A percentile compares a stretch with the other conserved stretches of the same genome.
Evolutionary conservation across 768 basidiomycete genomes (phyloP).

Genomic region (Psilocybe tampanensis): DNA sequence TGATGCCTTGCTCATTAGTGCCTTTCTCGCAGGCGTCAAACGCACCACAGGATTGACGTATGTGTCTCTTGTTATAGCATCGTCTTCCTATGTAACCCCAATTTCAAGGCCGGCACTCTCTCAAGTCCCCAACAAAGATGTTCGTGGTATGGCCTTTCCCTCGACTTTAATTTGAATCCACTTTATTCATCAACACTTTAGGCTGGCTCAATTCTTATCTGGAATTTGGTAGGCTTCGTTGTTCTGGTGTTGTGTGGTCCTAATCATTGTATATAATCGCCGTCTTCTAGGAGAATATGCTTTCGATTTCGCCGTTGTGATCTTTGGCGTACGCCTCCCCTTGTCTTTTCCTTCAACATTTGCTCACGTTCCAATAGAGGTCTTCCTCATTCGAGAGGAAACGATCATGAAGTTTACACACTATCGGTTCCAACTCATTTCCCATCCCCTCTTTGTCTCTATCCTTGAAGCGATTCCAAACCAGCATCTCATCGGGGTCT

Average conservation of each 20-base stretch:
- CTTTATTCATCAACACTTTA: constrained; percentile 27
- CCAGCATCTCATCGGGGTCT: not conserved
- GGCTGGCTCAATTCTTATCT: constrained; percentile 78
- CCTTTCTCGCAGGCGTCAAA: constrained; percentile 83
- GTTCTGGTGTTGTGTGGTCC: constrained; percentile 4
- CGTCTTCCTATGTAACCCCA: not conserved
- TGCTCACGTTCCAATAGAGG: constrained; percentile 44
- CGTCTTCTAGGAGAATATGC: constrained; percentile 73
- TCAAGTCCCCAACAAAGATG: constrained; percentile 85
- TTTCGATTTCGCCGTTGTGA: constrained; percentile 85
- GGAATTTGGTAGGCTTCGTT: constrained; percentile 63
- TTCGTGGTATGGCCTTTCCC: constrained; percentile 65
- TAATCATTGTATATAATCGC: not conserved
- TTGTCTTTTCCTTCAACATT: not conserved
- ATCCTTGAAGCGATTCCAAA: not conserved
- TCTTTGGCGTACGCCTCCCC: constrained; percentile 67
- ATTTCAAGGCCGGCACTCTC: constrained; percentile 67
- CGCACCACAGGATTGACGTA: constrained; percentile 87
- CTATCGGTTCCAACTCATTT: not conserved
- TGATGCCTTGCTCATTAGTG: constrained; percentile 78
- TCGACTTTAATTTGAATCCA: not conserved
- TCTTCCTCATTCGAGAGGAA: constrained; percentile 75
- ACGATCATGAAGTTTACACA: constrained; percentile 22
- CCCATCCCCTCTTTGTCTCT: not conserved
- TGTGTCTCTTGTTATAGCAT: constrained; percentile 25